phyloP scores from a whole-genome alignment of 768 basidiomycete genomes.

The Agaricus sinodeliciosus region DNA sequence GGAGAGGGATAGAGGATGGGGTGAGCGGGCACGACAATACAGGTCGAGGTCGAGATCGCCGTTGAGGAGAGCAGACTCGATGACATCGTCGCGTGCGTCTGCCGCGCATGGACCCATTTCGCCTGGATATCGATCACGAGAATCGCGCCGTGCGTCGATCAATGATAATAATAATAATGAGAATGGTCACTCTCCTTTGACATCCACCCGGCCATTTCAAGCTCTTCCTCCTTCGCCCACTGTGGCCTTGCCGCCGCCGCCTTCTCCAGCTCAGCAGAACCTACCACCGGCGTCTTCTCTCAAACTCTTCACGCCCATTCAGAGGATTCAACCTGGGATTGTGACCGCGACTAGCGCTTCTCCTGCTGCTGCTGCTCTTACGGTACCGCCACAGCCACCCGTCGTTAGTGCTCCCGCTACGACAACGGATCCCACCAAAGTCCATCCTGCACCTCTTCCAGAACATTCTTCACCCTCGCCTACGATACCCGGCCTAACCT shows the following conservation, averaged over 20 bases:
- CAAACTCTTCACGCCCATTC: not conserved
- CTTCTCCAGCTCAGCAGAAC: too few species aligned
- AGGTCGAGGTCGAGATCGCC: not conserved
- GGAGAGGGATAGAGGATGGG: not conserved
- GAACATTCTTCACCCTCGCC: not conserved
- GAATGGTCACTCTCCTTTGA: not conserved
- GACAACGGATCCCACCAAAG: not conserved
- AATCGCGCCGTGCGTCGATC: too few species aligned
- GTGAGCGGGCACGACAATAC: not conserved
- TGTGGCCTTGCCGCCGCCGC: too few species aligned
- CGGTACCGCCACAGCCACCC: not conserved
- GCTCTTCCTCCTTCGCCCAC: too few species aligned
- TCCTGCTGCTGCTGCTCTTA: not conserved
- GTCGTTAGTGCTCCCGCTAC: not conserved
- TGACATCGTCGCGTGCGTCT: slow-evolving; percentile 2
- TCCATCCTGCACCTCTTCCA: not conserved
- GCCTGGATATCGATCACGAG: too few species aligned
- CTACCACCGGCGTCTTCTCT: too few species aligned
- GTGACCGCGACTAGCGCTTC: not conserved
- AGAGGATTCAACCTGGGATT: not conserved
- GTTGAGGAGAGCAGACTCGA: not conserved
- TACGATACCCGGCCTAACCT: not conserved
- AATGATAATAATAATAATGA: too few species aligned
- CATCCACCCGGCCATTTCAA: not conserved
- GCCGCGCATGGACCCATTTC: not conserved